Evolutionary conservation across 2,329 filamentous ascomycete species (phyloP).

Genomic region (Domatiomyces globalis): DNA sequence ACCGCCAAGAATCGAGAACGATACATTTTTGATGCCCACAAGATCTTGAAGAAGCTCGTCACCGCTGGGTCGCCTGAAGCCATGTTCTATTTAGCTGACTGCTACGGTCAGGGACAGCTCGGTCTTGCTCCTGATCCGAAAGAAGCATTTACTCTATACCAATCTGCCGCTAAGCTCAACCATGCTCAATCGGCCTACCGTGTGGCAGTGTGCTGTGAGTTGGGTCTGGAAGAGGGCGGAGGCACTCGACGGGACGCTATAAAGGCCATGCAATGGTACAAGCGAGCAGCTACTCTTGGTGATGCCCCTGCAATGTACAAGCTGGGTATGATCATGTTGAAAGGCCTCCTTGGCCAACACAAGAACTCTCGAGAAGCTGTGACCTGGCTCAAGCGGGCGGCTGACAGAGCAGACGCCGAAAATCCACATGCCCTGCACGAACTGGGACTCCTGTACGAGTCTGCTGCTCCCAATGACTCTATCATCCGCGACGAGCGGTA

Average conservation of each 20-base stretch:
- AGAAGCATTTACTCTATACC: slow-evolving; percentile 85
- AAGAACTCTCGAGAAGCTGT: slow-evolving; percentile 74
- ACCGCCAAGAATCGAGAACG: slow-evolving; percentile 57
- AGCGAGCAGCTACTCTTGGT: slow-evolving; percentile 75
- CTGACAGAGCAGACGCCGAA: slow-evolving; percentile 71
- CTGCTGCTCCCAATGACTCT: slow-evolving; percentile 46
- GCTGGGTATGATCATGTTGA: slow-evolving; percentile 87
- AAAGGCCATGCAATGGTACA: slow-evolving; percentile 98
- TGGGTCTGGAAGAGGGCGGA: slow-evolving; percentile 85
- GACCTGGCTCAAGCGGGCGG: slow-evolving; percentile 83
- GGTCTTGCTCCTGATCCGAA: slow-evolving; percentile 71
- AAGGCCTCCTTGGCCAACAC: slow-evolving; percentile 78
- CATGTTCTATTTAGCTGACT: slow-evolving; percentile 89
- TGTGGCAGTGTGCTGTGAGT: slow-evolving; percentile 92
- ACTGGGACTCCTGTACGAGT: slow-evolving; percentile 50
- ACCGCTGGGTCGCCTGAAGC: slow-evolving; percentile 62
- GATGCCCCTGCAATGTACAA: slow-evolving; percentile 97
- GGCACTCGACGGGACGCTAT: slow-evolving; percentile 80
- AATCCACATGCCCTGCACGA: slow-evolving; percentile 95
- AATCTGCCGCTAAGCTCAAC: slow-evolving; percentile 79
- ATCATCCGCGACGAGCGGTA: slow-evolving; percentile 72
- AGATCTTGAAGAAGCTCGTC: slow-evolving; percentile 78
- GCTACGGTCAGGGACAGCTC: slow-evolving; percentile 66
- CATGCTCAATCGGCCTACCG: slow-evolving; percentile 81
- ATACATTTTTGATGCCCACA: slow-evolving; percentile 74